Conservation (phyloP, 495 filamentous ascomycete genomes). For the Penicillium goetzii region DNA sequence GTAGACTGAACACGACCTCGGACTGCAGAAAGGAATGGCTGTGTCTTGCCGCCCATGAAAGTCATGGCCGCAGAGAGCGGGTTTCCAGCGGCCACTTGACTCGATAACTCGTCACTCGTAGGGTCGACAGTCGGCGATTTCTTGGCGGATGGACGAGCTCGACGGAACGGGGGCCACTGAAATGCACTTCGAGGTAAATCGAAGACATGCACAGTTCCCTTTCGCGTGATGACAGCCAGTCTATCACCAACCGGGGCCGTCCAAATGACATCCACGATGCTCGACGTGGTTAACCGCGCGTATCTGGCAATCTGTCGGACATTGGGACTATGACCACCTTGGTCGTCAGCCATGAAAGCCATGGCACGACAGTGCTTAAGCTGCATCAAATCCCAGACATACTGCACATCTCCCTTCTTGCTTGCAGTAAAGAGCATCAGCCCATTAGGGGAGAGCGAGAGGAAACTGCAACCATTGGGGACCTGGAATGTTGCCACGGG, state of each 20-base stretch:
- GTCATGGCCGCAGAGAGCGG: slow-evolving; percentile 68
- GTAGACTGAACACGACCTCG: slow-evolving; percentile 54
- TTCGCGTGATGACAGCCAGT: slow-evolving; percentile 83
- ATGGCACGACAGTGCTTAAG: slow-evolving; percentile 46
- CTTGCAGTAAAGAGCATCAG: slow-evolving; percentile 85
- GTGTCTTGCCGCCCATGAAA: slow-evolving; percentile 58
- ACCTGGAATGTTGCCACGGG: slow-evolving; percentile 80
- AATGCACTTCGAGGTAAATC: slow-evolving; percentile 83
- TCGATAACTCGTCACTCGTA: slow-evolving; percentile 46
- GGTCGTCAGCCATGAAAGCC: slow-evolving; percentile 45
- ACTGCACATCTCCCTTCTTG: slow-evolving; percentile 88
- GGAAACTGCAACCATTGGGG: slow-evolving; percentile 84
- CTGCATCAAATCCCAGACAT: slow-evolving; percentile 91
- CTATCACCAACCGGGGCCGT: slow-evolving; percentile 77
- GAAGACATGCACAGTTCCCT: slow-evolving; percentile 91
- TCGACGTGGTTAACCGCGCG: slow-evolving; percentile 85
- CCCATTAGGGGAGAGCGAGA: slow-evolving; percentile 87
- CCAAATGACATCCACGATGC: slow-evolving; percentile 89
- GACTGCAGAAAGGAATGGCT: slow-evolving; percentile 61
- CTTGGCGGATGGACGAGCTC: slow-evolving; percentile 51
- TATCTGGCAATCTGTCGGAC: slow-evolving; percentile 86
- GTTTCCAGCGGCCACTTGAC: slow-evolving; percentile 58
- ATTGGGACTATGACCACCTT: slow-evolving; percentile 40
- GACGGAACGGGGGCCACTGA: slow-evolving; percentile 85
- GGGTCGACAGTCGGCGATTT: slow-evolving; percentile 37